These are phyloP conservation scores for Cucurbita ficifolia DNA, from an alignment of 306 rosid species.

Conservation along the genomic window DNA sequence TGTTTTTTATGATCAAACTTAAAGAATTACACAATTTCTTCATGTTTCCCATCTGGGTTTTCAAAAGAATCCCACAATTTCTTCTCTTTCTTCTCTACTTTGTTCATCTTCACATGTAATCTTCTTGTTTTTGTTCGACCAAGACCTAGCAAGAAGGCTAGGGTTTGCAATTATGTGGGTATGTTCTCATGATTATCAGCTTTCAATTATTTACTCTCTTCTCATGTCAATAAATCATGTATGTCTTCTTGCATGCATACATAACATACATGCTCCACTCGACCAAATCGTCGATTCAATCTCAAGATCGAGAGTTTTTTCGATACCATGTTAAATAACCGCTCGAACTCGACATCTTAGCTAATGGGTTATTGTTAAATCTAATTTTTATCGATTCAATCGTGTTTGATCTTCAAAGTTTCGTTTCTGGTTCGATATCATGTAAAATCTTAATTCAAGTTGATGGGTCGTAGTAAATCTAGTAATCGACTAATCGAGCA, in stretches of 20 bases:
- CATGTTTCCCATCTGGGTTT: background rate
- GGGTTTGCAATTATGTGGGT: constrained; percentile 2
- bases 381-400: no score
- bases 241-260: background rate
- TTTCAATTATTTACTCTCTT: background rate
- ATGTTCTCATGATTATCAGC: background rate
- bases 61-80: background rate
- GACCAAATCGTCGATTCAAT: background rate
- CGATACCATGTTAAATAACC: background rate
- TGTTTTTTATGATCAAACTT: background rate
- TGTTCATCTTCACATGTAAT: background rate
- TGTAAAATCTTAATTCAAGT: no score
- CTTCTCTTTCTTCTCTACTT: background rate
- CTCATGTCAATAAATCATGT: background rate
- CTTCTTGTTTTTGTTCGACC: background rate
- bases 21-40: background rate
- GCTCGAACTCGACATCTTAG: no score
- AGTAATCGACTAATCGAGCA: background rate
- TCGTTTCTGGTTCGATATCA: no score
- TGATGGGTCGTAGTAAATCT: background rate
- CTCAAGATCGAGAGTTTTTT: background rate
- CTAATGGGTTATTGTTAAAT: no score
- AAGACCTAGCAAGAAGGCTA: background rate
- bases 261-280: background rate
- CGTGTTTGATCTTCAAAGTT: no score